Percentiles rank a stretch among this genome's conserved stretches.
Evolutionary conservation across 805 yeast species (phyloP).

Genomic region (Priceomyces melissophilus): DNA sequence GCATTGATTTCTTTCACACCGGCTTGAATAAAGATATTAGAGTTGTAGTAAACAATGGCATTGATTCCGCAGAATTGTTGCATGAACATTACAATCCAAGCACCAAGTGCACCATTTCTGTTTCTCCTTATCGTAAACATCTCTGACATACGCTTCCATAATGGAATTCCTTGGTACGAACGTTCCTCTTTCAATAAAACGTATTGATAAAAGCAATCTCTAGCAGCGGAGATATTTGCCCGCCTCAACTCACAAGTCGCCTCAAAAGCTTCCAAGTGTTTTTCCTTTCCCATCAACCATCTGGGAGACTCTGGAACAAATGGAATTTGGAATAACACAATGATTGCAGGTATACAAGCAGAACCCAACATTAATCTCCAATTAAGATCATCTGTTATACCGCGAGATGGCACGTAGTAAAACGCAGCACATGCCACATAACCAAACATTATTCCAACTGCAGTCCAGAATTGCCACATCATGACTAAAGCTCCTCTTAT

Average conservation of each 20-base stretch:
- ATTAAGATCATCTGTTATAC: conserved; percentile 45
- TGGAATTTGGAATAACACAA: conserved; percentile 48
- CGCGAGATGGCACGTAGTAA: conserved; percentile 47
- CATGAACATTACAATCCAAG: conserved; percentile 82
- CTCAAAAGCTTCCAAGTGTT: conserved; percentile 47
- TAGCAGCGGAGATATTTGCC: conserved; percentile 53
- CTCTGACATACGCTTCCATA: conserved; percentile 47
- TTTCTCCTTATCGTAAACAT: conserved; percentile 73
- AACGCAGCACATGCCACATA: conserved; percentile 58
- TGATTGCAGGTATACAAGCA: conserved; percentile 53
- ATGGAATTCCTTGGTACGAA: conserved; percentile 42
- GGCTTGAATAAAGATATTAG: conserved; percentile 67
- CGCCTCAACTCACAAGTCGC: conserved; percentile 46
- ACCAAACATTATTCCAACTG: conserved; percentile 69
- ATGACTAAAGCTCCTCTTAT: conserved; percentile 64
- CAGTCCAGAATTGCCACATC: conserved; percentile 74
- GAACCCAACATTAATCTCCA: conserved; percentile 68
- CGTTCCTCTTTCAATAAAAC: conserved; percentile 62
- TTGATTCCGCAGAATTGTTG: conserved; percentile 91
- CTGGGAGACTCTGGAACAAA: conserved; percentile 69
- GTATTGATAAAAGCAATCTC: conserved; percentile 59
- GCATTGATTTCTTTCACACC: conserved; percentile 62
- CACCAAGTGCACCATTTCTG: conserved; percentile 76
- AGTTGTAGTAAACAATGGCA: conserved; percentile 82
- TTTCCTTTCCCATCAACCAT: conserved; percentile 56